A percentile compares a stretch with the other conserved stretches of the same genome.
These are phyloP conservation scores for Davidsoniella virescens DNA, from an alignment of 2,329 filamentous ascomycete species.

Conservation along the genomic window DNA sequence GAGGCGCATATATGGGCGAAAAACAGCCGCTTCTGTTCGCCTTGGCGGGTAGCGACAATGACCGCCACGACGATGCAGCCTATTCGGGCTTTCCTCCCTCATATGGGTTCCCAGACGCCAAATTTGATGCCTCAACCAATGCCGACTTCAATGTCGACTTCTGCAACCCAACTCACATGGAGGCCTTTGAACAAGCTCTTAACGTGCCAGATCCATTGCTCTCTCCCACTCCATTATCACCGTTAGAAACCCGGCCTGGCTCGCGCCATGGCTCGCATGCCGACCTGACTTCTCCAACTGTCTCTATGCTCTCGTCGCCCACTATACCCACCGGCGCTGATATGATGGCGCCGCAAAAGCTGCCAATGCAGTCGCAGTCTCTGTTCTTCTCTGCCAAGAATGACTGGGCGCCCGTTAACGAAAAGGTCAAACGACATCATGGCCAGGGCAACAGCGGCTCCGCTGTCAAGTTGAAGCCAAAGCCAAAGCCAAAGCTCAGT, in stretches of 20 bases:
- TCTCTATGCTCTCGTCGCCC: conserved; percentile 20
- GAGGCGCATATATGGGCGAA: too few relatives aligned
- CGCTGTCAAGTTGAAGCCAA: conserved; percentile 12
- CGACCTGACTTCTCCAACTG: conserved; percentile 5
- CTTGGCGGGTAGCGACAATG: too few relatives aligned
- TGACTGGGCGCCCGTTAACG: conserved; percentile 83
- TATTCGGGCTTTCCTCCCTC: conserved; percentile 13
- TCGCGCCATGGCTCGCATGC: not conserved
- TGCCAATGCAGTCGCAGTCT: conserved; percentile 18
- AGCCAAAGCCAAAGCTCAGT: conserved; percentile 10
- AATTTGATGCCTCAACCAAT: conserved; percentile 51
- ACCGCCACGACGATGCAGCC: too few relatives aligned
- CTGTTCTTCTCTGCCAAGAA: conserved; percentile 78
- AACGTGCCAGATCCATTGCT: conserved; percentile 63
- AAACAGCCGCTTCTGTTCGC: too few relatives aligned
- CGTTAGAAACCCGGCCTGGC: conserved; percentile 20
- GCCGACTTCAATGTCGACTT: conserved; percentile 75
- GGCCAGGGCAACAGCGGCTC: conserved; percentile 17
- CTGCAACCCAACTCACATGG: conserved; percentile 52
- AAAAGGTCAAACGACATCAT: conserved; percentile 36
- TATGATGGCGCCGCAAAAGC: conserved; percentile 16
- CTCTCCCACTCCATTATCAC: conserved; percentile 35
- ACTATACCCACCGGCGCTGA: conserved; percentile 18
- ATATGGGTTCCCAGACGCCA: conserved; percentile 44
- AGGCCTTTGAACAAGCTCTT: conserved; percentile 66